phyloP scores from a whole-genome alignment of 1,284 basidiomycete genomes.

The Albatrellus sp. region DNA sequence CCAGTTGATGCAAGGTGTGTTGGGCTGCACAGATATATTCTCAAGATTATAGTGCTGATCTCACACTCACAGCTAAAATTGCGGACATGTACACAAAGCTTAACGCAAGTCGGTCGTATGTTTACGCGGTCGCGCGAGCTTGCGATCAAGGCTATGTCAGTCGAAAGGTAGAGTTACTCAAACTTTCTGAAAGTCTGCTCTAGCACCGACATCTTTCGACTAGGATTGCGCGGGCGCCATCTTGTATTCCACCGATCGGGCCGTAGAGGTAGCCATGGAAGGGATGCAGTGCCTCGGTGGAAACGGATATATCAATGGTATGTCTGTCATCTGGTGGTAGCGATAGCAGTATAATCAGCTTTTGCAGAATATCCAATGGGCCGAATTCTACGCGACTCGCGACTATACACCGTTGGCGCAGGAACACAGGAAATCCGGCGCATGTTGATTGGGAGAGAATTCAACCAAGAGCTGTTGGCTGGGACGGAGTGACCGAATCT shows the following conservation, averaged over 20 bases:
- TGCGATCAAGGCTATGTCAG: conserved; percentile 79
- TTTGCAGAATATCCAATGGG: conserved; percentile 74
- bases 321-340: conserved; percentile 11
- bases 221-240: conserved; percentile 92
- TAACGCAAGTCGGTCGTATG: conserved; percentile 80
- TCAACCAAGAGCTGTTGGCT: conserved; percentile 57
- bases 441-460: conserved; percentile 84
- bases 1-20: conserved; percentile 86
- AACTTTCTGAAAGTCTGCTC: not conserved
- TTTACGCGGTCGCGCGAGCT: conserved; percentile 85
- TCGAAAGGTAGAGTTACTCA: conserved; percentile 44
- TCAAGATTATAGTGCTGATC: not conserved
- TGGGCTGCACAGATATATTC: too few species aligned
- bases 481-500: too few species aligned
- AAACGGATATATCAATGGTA: conserved; percentile 88
- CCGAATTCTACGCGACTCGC: conserved; percentile 73
- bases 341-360: not conserved
- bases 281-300: conserved; percentile 88
- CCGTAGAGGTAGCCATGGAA: conserved; percentile 83
- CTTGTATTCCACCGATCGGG: conserved; percentile 81
- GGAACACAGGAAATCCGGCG: conserved; percentile 86
- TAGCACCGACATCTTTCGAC: not conserved
- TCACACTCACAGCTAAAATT: conserved; percentile 42
- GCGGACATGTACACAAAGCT: conserved; percentile 96
- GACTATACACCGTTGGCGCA: conserved; percentile 84